These are phyloP conservation scores for Septoria linicola DNA, from an alignment of 2,329 filamentous ascomycete genomes.

Conservation along the genomic window DNA sequence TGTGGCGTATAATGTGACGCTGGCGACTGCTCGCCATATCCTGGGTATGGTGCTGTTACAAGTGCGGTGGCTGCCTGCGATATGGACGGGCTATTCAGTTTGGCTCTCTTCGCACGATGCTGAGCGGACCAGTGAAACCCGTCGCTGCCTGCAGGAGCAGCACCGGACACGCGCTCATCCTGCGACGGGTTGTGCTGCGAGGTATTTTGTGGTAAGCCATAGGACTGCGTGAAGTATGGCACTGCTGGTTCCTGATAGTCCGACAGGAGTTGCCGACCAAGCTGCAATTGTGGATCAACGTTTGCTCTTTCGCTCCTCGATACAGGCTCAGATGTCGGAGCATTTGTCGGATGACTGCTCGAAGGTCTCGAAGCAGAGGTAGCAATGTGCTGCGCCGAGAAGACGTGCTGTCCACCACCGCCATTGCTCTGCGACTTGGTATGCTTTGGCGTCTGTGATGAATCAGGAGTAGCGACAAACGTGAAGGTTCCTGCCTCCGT, in stretches of 20 bases:
- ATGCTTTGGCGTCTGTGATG: too few species aligned
- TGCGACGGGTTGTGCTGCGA: too few species aligned
- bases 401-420: slow-evolving; percentile 34
- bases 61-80: too few species aligned
- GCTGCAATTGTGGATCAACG: slow-evolving; percentile 26
- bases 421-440: slow-evolving; percentile 13
- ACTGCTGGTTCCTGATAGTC: too few species aligned
- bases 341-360: slow-evolving; percentile 24
- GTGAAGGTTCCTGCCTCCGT: slow-evolving; percentile 32
- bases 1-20: slow-evolving; percentile 36
- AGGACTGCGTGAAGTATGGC: neutral
- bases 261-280: slow-evolving; percentile 14
- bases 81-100: slow-evolving; percentile 30
- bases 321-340: slow-evolving; percentile 25
- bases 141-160: slow-evolving; percentile 19
- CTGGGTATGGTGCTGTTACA: slow-evolving; percentile 29
- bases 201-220: neutral
- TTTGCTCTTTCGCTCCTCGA: slow-evolving; percentile 17
- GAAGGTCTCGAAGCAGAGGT: slow-evolving; percentile 26
- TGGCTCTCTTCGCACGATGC: slow-evolving; percentile 39
- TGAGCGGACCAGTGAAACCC: slow-evolving; percentile 39
- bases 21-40: slow-evolving; percentile 41
- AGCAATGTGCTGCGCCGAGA: slow-evolving; percentile 37
- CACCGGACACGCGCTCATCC: slow-evolving; percentile 25
- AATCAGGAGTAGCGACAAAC: slow-evolving; percentile 33